Percentiles rank a stretch among this genome's conserved stretches.
phyloP scores from a whole-genome alignment of 2,329 filamentous ascomycete genomes.

The Lasiodiplodia gonubiensis region DNA sequence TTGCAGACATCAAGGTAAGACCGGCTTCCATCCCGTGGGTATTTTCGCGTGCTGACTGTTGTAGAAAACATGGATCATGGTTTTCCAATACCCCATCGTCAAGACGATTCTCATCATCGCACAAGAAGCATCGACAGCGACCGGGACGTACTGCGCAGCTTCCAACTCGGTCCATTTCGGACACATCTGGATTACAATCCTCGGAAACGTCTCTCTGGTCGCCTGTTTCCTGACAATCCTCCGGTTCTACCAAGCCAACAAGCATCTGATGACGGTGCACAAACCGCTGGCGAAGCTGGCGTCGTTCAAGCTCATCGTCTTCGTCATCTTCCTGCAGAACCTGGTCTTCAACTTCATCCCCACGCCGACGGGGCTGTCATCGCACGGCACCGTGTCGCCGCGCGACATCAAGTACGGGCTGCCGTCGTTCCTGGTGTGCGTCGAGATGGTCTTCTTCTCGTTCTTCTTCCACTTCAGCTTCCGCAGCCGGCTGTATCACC shows the following conservation, averaged over 20 bases:
- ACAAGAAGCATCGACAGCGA: conserved; percentile 34
- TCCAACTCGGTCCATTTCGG: not conserved
- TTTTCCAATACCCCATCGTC: conserved; percentile 38
- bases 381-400: conserved; percentile 12
- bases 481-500: conserved; percentile 30
- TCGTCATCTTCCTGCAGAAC: conserved; percentile 36
- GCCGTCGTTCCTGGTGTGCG: conserved; percentile 33
- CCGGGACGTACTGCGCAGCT: conserved; percentile 34
- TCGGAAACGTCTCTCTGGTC: conserved; percentile 30
- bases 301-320: conserved; percentile 40
- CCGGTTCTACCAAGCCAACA: conserved; percentile 35
- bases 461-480: conserved; percentile 38
- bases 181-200: conserved; percentile 30
- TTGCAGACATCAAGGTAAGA: conserved; percentile 1
- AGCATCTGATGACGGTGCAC: conserved; percentile 25
- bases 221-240: conserved; percentile 34
- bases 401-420: conserved; percentile 38
- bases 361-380: conserved; percentile 29
- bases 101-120: conserved; percentile 35
- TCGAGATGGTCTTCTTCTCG: conserved; percentile 36
- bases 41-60: not conserved
- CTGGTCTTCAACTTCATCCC: conserved; percentile 37
- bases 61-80: conserved; percentile 36
- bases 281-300: conserved; percentile 34
- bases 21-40: conserved; percentile 16